phyloP scores from a whole-genome alignment of 176 grass and related monocot species.

The Aegilops bicornis region DNA sequence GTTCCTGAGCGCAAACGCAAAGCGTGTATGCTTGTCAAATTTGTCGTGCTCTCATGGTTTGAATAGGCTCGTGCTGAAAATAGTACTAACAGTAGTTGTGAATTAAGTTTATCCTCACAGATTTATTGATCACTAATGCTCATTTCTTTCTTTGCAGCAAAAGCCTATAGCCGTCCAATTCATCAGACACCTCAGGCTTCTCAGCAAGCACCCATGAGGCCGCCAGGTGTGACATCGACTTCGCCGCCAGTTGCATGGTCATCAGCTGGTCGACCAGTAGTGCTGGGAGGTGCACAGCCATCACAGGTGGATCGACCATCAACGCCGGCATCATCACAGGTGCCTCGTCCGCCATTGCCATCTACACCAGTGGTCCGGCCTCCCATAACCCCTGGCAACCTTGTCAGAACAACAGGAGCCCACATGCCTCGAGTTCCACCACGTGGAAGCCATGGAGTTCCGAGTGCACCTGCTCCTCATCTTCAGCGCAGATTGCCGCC shows the following conservation, averaged over 20 bases:
- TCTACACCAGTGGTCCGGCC: slow-evolving; percentile 16
- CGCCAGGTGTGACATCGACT: background rate
- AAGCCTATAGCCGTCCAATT: slow-evolving; percentile 27
- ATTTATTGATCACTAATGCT: slow-evolving; percentile 18
- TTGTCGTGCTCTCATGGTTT: background rate
- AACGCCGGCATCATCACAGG: background rate
- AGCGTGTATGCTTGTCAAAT: background rate
- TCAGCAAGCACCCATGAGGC: slow-evolving; percentile 33
- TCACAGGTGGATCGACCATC: slow-evolving; percentile 29
- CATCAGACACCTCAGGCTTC: slow-evolving; percentile 39
- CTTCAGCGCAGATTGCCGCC: slow-evolving; percentile 46
- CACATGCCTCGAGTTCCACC: slow-evolving; percentile 27
- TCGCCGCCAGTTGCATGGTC: background rate
- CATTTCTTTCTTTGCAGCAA: slow-evolving; percentile 36
- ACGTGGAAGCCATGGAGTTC: slow-evolving; percentile 29
- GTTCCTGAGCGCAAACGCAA: background rate
- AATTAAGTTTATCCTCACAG: background rate
- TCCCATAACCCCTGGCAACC: slow-evolving; percentile 24
- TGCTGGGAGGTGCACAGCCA: background rate
- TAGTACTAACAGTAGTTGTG: background rate
- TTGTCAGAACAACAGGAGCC: slow-evolving; percentile 22
- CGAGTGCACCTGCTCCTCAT: slow-evolving; percentile 67
- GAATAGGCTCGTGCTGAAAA: background rate
- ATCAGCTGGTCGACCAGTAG: slow-evolving; percentile 18
- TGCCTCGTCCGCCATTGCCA: background rate